phyloP scores from a whole-genome alignment of 805 yeast genomes.

The Nakazawaea ishiwadae region DNA sequence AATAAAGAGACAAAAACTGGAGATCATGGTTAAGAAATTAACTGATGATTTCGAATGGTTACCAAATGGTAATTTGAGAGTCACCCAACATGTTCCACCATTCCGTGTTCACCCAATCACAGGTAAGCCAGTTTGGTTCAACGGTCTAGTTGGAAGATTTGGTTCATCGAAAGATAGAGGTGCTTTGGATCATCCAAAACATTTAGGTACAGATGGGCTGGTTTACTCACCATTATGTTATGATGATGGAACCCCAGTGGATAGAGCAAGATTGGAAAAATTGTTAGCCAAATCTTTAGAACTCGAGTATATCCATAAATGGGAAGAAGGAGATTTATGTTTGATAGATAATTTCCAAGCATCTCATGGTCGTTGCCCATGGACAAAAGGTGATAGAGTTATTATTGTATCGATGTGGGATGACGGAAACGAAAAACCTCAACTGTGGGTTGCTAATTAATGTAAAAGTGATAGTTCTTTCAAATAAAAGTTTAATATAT shows the following conservation, averaged over 20 bases:
- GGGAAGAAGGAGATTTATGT: conserved; percentile 30
- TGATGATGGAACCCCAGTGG: conserved; percentile 20
- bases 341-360: conserved; percentile 31
- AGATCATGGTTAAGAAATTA: conserved; percentile 18
- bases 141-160: conserved; percentile 5
- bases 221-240: conserved; percentile 10
- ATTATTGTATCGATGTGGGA: conserved; percentile 36
- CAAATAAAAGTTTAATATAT: too few species aligned
- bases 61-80: conserved; percentile 21
- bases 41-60: conserved; percentile 25
- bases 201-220: not conserved
- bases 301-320: conserved; percentile 23
- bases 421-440: conserved; percentile 1
- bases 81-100: conserved; percentile 21
- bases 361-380: conserved; percentile 30
- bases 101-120: conserved; percentile 5
- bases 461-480: too few species aligned
- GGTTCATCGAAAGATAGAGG: not conserved
- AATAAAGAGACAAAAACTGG: conserved; percentile 24
- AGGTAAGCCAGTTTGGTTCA: conserved; percentile 8
- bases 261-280: conserved; percentile 16
- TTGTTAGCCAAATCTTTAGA: conserved; percentile 17
- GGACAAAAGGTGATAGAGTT: conserved; percentile 24
- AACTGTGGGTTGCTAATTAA: not conserved
- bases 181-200: conserved; percentile 1